Base-by-base conservation (phyloP, 768 basidiomycete genomes). In the Russula virescens region DNA sequence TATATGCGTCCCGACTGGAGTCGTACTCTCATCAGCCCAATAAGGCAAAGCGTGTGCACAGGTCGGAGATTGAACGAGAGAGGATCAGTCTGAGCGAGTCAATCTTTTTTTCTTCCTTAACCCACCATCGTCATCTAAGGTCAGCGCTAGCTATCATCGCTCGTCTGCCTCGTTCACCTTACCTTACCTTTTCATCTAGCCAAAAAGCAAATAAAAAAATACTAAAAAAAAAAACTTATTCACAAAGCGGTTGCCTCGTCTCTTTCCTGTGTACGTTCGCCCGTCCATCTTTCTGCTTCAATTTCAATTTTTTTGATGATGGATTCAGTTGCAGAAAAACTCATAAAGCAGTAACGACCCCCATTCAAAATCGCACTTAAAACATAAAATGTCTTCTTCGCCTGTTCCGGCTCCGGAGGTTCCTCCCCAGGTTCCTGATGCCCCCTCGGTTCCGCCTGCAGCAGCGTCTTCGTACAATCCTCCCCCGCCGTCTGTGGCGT, bases 331-430 rank as follows among this genome's bases (percentile, higher is more conserved):
- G 49, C 73, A 85, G 82, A 87, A 88, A 89, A 89, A 56, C 82
- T 80, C 81, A 86, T 82, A 86, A 89, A 89, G 85, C 88, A 92
- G 89, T 92, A 92, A 92, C 89, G 89, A 92, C 87, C 82, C 38
- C 74, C 78, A 72, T 77, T 75, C 81, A 80, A 67, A 31, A 62
- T 58, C 66, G 65, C 65, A 68, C 67, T 59, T 59, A 69, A 72
- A 76, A 74, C 69, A 65, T 60, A 75, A 70, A 68, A 77, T 76
- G 76, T 76, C 77, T 62, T 71, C 74, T 55, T 70, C 74, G 60
- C 70, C 73, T 50, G 70, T 72, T 59, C 70, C 70, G n/a, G 55
- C 70, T 57, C 71, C 71, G 64, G 74, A 75, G 51, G 71, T 68
- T 55, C 64, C 66, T 60, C 64, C 69, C 45, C 67, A 66, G 63